Percentiles rank a stretch among this genome's conserved stretches.
phyloP scores from a whole-genome alignment of 2,329 filamentous ascomycete species.

The Sordariomycetes sp. region DNA sequence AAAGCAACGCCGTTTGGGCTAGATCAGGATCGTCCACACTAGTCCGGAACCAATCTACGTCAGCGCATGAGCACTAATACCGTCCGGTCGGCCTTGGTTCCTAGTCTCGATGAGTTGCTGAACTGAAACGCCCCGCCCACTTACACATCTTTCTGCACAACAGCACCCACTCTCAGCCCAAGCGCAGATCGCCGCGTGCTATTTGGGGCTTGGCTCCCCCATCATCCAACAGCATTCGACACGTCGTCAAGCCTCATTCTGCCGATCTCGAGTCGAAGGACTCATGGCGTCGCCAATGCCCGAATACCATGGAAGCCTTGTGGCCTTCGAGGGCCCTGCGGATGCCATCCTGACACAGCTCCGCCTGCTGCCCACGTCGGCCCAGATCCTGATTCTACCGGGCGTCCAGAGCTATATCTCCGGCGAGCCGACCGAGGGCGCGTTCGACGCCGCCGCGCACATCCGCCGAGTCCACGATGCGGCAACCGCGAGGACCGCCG shows the following conservation, averaged over 20 bases:
- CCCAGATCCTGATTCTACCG: constrained; percentile 44
- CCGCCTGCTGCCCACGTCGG: constrained; percentile 42
- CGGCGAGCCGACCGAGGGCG: constrained; percentile 12
- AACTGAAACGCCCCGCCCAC: neutral
- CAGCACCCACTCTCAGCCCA: neutral
- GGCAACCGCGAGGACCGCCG: constrained; percentile 28
- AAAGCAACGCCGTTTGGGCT: neutral
- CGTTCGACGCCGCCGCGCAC: constrained; percentile 18
- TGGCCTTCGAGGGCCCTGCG: constrained; percentile 45
- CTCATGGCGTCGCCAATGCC: neutral
- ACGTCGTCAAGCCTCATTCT: neutral
- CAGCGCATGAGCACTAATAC: neutral
- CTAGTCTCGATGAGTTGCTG: neutral
- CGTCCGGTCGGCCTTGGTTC: neutral
- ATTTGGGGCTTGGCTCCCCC: neutral
- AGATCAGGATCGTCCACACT: neutral
- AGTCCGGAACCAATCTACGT: neutral
- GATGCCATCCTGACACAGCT: constrained; percentile 44
- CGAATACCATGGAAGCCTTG: constrained; percentile 29
- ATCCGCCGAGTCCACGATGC: constrained; percentile 39
- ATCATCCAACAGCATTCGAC: neutral
- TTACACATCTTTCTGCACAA: neutral
- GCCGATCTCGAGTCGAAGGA: constrained; percentile 7
- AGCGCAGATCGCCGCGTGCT: neutral
- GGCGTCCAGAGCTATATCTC: constrained; percentile 31